phyloP scores from a whole-genome alignment of 495 filamentous ascomycete genomes.

The Lasiosphaeria hispida region DNA sequence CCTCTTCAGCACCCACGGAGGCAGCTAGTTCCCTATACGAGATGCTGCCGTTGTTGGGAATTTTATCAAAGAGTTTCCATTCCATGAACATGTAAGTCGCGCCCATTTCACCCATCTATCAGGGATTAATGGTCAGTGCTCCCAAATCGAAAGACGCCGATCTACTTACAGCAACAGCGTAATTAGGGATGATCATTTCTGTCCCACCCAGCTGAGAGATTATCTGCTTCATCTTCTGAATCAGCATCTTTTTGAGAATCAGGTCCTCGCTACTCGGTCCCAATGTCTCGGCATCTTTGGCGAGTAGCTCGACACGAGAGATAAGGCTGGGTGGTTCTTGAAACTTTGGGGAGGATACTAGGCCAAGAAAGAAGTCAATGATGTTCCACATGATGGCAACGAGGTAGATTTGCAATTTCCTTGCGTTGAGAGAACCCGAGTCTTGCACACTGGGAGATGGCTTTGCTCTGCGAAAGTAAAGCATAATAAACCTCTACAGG shows the following conservation, averaged over 20 bases:
- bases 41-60: constrained; percentile 4
- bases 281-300: background rate
- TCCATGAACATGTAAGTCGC: constrained; percentile 13
- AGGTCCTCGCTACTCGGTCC: constrained; percentile 2
- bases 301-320: background rate
- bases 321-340: background rate
- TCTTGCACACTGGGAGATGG: no score
- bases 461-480: no score
- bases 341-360: constrained; percentile 3
- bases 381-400: constrained; percentile 1
- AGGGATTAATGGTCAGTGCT: background rate
- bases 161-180: background rate
- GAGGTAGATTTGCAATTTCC: background rate
- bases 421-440: no score
- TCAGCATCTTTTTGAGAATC: background rate
- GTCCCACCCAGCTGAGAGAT: background rate
- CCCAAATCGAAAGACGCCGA: no score
- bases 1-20: constrained; percentile 2
- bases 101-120: constrained; percentile 10
- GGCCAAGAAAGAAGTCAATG: constrained; percentile 9
- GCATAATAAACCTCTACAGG: no score
- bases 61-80: constrained; percentile 10
- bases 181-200: constrained; percentile 7
- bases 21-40: constrained; percentile 10
- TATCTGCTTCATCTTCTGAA: constrained; percentile 1